These are phyloP conservation scores for Starmerella khaoyaiensis DNA, from an alignment of 805 yeast species.

Conservation along the genomic window DNA sequence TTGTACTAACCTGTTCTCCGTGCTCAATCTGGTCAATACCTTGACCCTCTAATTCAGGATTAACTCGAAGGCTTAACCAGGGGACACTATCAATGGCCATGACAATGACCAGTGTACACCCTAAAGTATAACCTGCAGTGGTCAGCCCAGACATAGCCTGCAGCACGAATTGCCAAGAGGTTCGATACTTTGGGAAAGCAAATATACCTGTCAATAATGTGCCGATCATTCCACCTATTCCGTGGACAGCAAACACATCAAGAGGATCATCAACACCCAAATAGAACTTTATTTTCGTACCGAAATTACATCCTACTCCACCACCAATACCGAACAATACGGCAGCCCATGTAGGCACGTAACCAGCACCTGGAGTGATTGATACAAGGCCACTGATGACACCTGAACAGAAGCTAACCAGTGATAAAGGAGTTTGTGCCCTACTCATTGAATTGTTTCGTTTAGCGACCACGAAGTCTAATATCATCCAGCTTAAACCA, in stretches of 20 bases:
- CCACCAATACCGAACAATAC: constrained; percentile 61
- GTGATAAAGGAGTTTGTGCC: constrained; percentile 62
- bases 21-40: constrained; percentile 86
- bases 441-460: background rate
- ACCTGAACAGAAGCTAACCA: constrained; percentile 90
- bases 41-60: constrained; percentile 72
- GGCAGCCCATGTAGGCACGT: constrained; percentile 73
- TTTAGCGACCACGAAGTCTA: constrained; percentile 28
- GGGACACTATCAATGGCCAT: constrained; percentile 62
- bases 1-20: constrained; percentile 49
- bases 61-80: constrained; percentile 65
- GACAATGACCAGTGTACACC: constrained; percentile 56
- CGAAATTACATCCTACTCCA: constrained; percentile 67
- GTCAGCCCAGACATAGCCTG: constrained; percentile 72
- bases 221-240: constrained; percentile 32
- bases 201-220: constrained; percentile 75
- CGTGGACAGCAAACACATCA: constrained; percentile 72
- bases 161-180: constrained; percentile 62
- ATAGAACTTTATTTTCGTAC: constrained; percentile 63
- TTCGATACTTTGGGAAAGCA: constrained; percentile 54
- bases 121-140: constrained; percentile 62
- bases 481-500: constrained; percentile 33
- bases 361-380: constrained; percentile 95
- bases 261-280: constrained; percentile 83
- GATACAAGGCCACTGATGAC: constrained; percentile 89